Conservation (phyloP, 176 grass and related monocot species). For the Musa schizocarpa region DNA sequence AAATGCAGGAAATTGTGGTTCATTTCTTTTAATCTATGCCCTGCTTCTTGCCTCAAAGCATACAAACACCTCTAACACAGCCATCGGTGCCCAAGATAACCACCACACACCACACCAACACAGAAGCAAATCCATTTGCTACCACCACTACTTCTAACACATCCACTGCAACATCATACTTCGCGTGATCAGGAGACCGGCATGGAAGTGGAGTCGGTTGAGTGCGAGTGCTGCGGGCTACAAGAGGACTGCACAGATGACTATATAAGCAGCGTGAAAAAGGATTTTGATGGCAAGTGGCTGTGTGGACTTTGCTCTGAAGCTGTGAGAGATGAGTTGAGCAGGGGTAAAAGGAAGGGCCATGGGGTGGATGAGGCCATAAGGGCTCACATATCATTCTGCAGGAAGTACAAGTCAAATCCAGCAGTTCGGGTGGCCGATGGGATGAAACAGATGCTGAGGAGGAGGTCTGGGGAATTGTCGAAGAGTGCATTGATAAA, state of each 20-base stretch:
- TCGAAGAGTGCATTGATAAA: neutral
- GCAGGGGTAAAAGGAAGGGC: neutral
- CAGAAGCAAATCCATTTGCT: neutral
- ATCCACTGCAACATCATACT: neutral
- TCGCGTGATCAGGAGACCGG: neutral
- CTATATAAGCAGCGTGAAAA: conserved; percentile 11
- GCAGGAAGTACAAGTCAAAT: neutral
- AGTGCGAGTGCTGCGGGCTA: conserved; percentile 2
- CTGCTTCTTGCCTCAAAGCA: neutral
- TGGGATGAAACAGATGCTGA: conserved; percentile 9
- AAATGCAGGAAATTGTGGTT: neutral
- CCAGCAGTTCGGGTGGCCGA: neutral
- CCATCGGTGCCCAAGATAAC: neutral
- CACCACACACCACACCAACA: neutral
- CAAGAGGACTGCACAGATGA: conserved; percentile 14
- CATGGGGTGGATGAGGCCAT: conserved; percentile 2
- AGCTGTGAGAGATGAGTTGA: conserved; percentile 6
- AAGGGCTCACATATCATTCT: conserved; percentile 10
- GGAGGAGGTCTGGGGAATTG: neutral
- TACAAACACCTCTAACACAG: neutral
- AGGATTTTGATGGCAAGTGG: conserved; percentile 2
- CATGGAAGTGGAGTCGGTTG: conserved; percentile 8
- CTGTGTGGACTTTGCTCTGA: conserved; percentile 14
- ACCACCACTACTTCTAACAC: neutral
- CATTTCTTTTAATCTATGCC: neutral